Base-by-base conservation (phyloP, 2,329 filamentous ascomycete species). In the Pestalotiopsis fici region DNA sequence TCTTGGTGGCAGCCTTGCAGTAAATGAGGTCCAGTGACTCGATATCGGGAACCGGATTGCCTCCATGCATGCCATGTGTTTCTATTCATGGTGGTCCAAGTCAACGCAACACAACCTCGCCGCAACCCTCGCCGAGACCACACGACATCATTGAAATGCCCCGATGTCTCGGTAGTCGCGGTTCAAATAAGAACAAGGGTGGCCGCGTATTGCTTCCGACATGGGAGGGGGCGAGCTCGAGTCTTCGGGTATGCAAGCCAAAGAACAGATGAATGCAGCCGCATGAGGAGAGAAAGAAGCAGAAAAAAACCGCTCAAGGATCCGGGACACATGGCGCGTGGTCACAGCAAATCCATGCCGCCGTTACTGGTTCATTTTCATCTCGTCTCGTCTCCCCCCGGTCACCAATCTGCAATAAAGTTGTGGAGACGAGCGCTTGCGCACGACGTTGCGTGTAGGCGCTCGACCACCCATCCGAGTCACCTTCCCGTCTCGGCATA, bases 401-500 rank as follows among this genome's bases (percentile, higher is more conserved):
- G 43, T 50, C 55, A 57, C 23, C 27, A 31, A 57, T 57, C 55
- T 57, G 55, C 55, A 57, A 57, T 31, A 57, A 21, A 50, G 43
- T 50, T 50, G 43, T 50, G 43, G 43, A 50, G 43, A 31, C 23
- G 55, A 31, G 23, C 27, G 12, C 13, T 57, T 31, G 55, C 55
- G 55, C 55, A 57, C 55, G 25, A 23, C 13, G 13, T 15, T 28
- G 27, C 23, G 11, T 28, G 27, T 57, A 31, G 11, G 27, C 55
- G 43, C 43, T 50, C 43, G 43, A 21, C 43, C 43, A 27, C 28
- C 31, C 13, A 15, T 11, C 31, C 59, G n/a, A 23, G 37, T 18
- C 61, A 64, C 61, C 61, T 64, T 64, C 61, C 61, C 55, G 50
- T 25, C 61, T 56, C 4, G 37, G 61, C 28, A 54, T 55, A 31